These are phyloP conservation scores for Hypoxylon rickii DNA, from an alignment of 495 filamentous ascomycete genomes.

Conservation along the genomic window DNA sequence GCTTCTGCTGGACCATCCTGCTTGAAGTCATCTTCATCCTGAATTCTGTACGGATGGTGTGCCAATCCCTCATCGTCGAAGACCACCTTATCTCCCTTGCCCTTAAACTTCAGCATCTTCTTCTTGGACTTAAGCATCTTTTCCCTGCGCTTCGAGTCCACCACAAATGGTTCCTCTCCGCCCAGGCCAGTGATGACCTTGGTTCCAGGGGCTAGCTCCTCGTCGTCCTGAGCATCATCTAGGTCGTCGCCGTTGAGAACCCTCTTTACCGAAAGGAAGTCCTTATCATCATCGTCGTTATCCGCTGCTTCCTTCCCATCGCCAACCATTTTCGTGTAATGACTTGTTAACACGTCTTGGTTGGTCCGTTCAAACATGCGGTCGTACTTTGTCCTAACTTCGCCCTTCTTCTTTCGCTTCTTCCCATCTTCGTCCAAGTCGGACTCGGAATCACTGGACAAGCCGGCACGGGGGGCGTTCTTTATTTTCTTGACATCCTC, in stretches of 20 bases:
- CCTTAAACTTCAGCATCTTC: slow-evolving; percentile 85
- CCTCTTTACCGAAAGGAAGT: slow-evolving; percentile 89
- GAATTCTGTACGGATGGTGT: slow-evolving; percentile 84
- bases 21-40: slow-evolving; percentile 78
- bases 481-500: slow-evolving; percentile 84
- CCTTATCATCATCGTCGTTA: slow-evolving; percentile 61
- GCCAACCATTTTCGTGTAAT: slow-evolving; percentile 84
- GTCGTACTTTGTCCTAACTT: slow-evolving; percentile 87
- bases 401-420: slow-evolving; percentile 62
- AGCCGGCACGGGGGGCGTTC: slow-evolving; percentile 71
- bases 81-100: slow-evolving; percentile 78
- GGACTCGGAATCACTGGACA: slow-evolving; percentile 56
- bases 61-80: slow-evolving; percentile 91
- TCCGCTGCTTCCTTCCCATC: slow-evolving; percentile 57
- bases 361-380: slow-evolving; percentile 96
- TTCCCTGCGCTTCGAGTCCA: slow-evolving; percentile 91
- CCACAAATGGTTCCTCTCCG: slow-evolving; percentile 66
- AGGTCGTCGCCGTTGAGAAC: slow-evolving; percentile 64
- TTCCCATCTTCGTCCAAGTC: slow-evolving; percentile 55
- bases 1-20: slow-evolving; percentile 71
- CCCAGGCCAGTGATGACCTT: slow-evolving; percentile 57
- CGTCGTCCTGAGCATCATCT: slow-evolving; percentile 41
- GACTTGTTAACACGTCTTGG: slow-evolving; percentile 89
- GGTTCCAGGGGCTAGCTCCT: slow-evolving; percentile 41
- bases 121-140: slow-evolving; percentile 94